phyloP scores from a whole-genome alignment of 2,329 filamentous ascomycete species.

The Clarireedia hainanense region DNA sequence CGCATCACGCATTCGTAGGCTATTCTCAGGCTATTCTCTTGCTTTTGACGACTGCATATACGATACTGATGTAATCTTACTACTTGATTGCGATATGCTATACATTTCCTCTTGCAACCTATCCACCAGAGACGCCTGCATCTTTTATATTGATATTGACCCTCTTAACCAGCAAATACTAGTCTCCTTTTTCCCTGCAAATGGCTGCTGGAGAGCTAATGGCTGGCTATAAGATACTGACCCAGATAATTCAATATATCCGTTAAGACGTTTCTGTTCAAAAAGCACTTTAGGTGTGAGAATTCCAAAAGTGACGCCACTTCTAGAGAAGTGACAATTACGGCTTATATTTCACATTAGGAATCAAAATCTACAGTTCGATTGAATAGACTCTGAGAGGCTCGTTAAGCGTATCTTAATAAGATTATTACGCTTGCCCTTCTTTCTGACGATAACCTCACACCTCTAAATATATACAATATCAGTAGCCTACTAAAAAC shows the following conservation, averaged over 20 bases:
- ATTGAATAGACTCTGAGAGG: slow-evolving; percentile 45
- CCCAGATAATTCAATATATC: slow-evolving; percentile 58
- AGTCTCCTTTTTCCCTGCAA: slow-evolving; percentile 59
- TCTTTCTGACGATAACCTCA: slow-evolving; percentile 13
- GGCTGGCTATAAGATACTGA: slow-evolving; percentile 49
- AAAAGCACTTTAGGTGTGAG: slow-evolving; percentile 27
- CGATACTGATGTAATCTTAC: slow-evolving; percentile 71
- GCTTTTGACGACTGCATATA: slow-evolving; percentile 63
- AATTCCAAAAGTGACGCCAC: no score
- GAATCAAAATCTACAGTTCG: slow-evolving; percentile 32
- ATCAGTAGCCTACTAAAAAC: slow-evolving; percentile 39
- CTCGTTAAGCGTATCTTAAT: slow-evolving; percentile 50
- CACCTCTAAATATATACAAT: slow-evolving; percentile 33
- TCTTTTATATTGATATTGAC: slow-evolving; percentile 57
- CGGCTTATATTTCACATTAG: neutral
- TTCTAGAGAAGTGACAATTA: no score
- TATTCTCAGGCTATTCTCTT: slow-evolving; percentile 51
- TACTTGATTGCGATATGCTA: slow-evolving; percentile 80
- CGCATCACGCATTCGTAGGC: slow-evolving; percentile 52
- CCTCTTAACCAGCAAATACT: slow-evolving; percentile 63
- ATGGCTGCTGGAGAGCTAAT: slow-evolving; percentile 57
- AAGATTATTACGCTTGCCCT: slow-evolving; percentile 39
- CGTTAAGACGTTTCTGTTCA: slow-evolving; percentile 37
- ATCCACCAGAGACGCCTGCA: slow-evolving; percentile 40
- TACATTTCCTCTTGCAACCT: slow-evolving; percentile 71